These are phyloP conservation scores for Volvox carteri DNA, from an alignment of 163 green algal species.

Conservation along the genomic window DNA sequence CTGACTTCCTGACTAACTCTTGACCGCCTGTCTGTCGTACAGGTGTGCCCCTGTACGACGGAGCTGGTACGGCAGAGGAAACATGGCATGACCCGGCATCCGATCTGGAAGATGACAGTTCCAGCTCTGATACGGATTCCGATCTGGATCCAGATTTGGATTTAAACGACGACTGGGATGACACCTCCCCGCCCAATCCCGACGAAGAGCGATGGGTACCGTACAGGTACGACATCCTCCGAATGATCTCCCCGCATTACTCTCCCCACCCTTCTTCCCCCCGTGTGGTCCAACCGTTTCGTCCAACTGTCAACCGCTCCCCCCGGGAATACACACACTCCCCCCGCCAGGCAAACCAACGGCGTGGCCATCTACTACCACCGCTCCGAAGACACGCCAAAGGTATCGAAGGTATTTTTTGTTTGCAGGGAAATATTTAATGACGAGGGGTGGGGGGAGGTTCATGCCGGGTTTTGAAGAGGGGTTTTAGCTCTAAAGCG, in stretches of 20 bases:
- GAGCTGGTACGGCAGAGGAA: background rate
- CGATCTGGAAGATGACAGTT: no score
- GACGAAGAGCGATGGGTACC: slow-evolving; percentile 62
- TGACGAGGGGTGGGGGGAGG: no score
- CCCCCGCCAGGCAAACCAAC: slow-evolving; percentile 65
- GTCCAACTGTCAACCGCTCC: no score
- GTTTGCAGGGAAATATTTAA: no score
- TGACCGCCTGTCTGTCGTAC: background rate
- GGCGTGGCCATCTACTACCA: slow-evolving; percentile 74
- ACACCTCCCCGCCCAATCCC: background rate
- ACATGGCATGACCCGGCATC: slow-evolving; percentile 10
- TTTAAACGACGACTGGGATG: background rate
- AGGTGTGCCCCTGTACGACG: background rate
- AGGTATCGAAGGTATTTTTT: no score
- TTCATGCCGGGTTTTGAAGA: no score
- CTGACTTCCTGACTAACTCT: no score
- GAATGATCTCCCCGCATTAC: background rate
- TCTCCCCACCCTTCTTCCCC: background rate
- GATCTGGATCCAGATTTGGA: slow-evolving; percentile 20
- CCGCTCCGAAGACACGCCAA: background rate
- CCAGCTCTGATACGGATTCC: background rate
- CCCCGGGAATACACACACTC: no score
- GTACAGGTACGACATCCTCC: slow-evolving; percentile 56
- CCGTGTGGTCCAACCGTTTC: no score
- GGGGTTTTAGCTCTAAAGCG: no score